Percentiles rank a stretch among this genome's conserved stretches.
Evolutionary conservation across 2,329 filamentous ascomycete species (phyloP).

Genomic region (Knoxdaviesia proteae): DNA sequence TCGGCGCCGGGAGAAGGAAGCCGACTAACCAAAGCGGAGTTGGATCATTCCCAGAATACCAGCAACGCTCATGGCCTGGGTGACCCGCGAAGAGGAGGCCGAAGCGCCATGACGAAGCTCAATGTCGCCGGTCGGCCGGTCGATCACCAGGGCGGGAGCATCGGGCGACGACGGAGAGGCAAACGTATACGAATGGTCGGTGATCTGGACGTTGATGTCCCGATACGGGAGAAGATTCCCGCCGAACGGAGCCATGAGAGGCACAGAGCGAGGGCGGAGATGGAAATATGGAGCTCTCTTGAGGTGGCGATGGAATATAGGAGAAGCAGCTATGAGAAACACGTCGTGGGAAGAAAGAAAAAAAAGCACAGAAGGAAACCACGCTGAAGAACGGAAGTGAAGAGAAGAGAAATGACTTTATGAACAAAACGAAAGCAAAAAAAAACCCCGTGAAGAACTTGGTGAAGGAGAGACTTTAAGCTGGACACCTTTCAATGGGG

Average conservation of each 20-base stretch:
- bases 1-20: not conserved
- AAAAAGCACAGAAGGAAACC: constrained; percentile 1
- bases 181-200: constrained; percentile 84
- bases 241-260: constrained; percentile 17
- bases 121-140: constrained; percentile 80
- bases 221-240: constrained; percentile 47
- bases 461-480: not conserved
- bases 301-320: too few species aligned
- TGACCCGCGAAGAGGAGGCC: constrained; percentile 49
- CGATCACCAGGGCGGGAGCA: constrained; percentile 70
- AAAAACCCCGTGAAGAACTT: not conserved
- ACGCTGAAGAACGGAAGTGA: not conserved
- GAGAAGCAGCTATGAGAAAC: not conserved
- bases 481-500: not conserved
- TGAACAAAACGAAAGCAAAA: not conserved
- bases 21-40: constrained; percentile 58
- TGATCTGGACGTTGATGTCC: constrained; percentile 92
- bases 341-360: not conserved
- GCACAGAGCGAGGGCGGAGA: not conserved
- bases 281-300: too few species aligned
- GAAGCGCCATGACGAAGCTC: constrained; percentile 64
- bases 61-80: constrained; percentile 70
- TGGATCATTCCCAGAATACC: constrained; percentile 90
- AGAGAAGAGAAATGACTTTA: not conserved
- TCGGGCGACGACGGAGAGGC: constrained; percentile 85